phyloP scores from a whole-genome alignment of 768 basidiomycete genomes.

The Favolaschia claudopus region DNA sequence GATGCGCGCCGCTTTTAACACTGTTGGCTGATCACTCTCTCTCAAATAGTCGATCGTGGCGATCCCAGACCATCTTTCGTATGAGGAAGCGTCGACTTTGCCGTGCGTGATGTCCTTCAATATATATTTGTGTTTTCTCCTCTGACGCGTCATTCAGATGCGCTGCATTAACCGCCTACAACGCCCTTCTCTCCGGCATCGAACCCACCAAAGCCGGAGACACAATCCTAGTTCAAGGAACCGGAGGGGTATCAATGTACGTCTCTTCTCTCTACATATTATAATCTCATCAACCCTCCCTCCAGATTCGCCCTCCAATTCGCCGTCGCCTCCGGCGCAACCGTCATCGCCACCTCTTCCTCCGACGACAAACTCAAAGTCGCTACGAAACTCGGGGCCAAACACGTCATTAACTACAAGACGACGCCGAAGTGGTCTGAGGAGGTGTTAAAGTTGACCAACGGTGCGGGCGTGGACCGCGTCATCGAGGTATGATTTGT shows the following conservation, averaged over 20 bases:
- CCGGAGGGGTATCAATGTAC: conserved; percentile 64
- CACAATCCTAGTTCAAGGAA: conserved; percentile 62
- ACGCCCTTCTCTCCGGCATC: conserved; percentile 54
- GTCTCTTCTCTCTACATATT: conserved; percentile 11
- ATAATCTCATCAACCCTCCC: conserved; percentile 26
- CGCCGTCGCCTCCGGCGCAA: conserved; percentile 68
- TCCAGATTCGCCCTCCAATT: conserved; percentile 64
- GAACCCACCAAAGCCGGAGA: conserved; percentile 64
- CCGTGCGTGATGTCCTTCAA: no score
- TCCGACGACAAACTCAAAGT: conserved; percentile 68
- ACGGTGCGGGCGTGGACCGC: conserved; percentile 9
- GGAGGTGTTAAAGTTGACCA: conserved; percentile 45
- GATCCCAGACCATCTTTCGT: conserved; percentile 64
- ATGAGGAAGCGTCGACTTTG: conserved; percentile 70
- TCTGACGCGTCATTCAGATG: no score
- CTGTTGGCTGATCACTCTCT: background rate
- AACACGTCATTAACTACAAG: conserved; percentile 69
- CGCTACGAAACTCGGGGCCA: conserved; percentile 58
- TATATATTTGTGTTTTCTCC: no score
- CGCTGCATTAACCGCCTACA: conserved; percentile 72
- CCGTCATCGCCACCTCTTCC: conserved; percentile 72
- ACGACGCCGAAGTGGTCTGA: conserved; percentile 65
- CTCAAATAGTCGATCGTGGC: conserved; percentile 51
- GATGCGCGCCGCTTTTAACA: no score
- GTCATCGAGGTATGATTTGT: conserved; percentile 54